Evolutionary conservation across 2,329 filamentous ascomycete species (phyloP), one percentile per base, ranked within the genome.

Genomic region (Dothideomycetes sp.): DNA sequence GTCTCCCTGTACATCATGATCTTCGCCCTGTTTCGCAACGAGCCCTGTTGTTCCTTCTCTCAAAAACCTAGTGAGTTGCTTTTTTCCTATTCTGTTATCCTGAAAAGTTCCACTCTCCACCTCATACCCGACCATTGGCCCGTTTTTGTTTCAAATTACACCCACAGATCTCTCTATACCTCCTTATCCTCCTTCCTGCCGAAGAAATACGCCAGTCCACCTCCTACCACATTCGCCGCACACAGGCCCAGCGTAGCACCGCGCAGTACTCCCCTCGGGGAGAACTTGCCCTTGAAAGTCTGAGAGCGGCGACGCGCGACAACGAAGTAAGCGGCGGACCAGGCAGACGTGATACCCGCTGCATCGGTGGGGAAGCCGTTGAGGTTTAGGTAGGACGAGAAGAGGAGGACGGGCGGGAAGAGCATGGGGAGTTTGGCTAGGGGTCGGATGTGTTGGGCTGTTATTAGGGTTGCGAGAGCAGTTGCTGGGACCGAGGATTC

Each of bases 321-420:
- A 12, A 81, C 54, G n/a, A 79, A 60, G 49, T 82, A 82, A 31
- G 81, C 52, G 1, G 74, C 76, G 22, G 73, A 79, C 74, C 77
- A 79, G 0, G 77, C 75, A 7, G 75, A 75, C 14, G 70, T 76
- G 4, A 79, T 65, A 4, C 78, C 78, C 0, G 77, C 78, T 15
- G 69, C 68, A 51, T 82, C 79, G 36, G 71, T 72, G 53, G 75
- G 73, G 61, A 72, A 80, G 43, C 69, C 68, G 46, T 69, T 68
- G 19, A 82, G 52, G 53, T 81, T 82, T 33, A 81, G 62, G 52
- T 82, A 83, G 42, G 73, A 73, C 37, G 72, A 72, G 61, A 81
- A 79, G 43, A 82, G 66, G 3, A 83, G 66, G 41, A 79, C 62
- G 2, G 78, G 77, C 4, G 78, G 72, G 54, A 83, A 82, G 46